A percentile compares a stretch with the other conserved stretches of the same genome.
Evolutionary conservation across 2,329 filamentous ascomycete genomes (phyloP).

Genomic region (Colletotrichum paranaense): DNA sequence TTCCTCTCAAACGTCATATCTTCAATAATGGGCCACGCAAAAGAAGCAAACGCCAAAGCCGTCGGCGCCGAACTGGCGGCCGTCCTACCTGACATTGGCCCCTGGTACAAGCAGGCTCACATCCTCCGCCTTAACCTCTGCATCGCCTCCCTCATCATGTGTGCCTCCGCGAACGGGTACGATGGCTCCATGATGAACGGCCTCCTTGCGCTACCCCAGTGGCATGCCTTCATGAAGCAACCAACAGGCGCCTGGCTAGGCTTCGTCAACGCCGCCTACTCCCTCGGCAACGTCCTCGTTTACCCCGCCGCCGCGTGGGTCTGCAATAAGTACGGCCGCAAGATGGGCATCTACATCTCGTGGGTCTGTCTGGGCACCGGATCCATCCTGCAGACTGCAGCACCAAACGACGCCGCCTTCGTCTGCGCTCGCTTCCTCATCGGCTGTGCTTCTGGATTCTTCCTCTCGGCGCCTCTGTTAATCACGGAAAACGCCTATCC

Average conservation of each 20-base stretch:
- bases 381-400: slow-evolving; percentile 41
- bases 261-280: slow-evolving; percentile 41
- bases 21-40: neutral
- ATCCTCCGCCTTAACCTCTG: slow-evolving; percentile 33
- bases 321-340: slow-evolving; percentile 28
- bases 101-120: slow-evolving; percentile 27
- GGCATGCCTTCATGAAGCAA: slow-evolving; percentile 27
- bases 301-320: slow-evolving; percentile 50
- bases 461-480: slow-evolving; percentile 44
- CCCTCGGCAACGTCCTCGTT: slow-evolving; percentile 47
- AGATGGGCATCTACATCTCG: slow-evolving; percentile 17
- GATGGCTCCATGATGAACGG: slow-evolving; percentile 35
- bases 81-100: slow-evolving; percentile 24
- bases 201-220: slow-evolving; percentile 22
- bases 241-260: slow-evolving; percentile 23
- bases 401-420: slow-evolving; percentile 42
- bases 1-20: neutral
- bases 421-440: slow-evolving; percentile 47
- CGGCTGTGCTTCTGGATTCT: slow-evolving; percentile 44
- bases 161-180: slow-evolving; percentile 31
- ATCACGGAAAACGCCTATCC: slow-evolving; percentile 49
- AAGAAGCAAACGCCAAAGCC: slow-evolving; percentile 18
- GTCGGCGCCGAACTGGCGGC: slow-evolving; percentile 29
- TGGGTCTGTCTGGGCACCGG: neutral
- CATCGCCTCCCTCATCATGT: slow-evolving; percentile 22